Conservation (phyloP, 352 stramenopile species). For the Globisporangium mamillatum region DNA sequence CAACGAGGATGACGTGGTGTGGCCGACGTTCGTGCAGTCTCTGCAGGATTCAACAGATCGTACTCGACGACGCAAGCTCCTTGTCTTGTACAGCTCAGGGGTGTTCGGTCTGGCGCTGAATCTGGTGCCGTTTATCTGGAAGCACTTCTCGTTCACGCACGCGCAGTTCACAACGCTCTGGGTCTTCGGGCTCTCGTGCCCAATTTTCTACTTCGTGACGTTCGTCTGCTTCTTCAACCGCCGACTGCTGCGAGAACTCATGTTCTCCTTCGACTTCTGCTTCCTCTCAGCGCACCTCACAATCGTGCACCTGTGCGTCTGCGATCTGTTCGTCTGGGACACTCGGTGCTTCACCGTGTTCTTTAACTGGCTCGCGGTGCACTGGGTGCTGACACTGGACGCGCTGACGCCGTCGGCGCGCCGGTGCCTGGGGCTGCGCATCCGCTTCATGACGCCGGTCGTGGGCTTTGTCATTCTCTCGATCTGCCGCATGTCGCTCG, state of each 20-base stretch:
- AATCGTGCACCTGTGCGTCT: constrained; percentile 17
- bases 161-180: background rate
- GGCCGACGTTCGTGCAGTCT: background rate
- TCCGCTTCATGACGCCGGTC: background rate
- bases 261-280: constrained; percentile 26
- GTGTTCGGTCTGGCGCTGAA: background rate
- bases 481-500: background rate
- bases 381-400: constrained; percentile 23
- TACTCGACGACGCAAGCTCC: background rate
- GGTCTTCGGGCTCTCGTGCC: background rate
- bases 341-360: background rate
- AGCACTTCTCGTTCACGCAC: background rate
- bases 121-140: constrained; percentile 2
- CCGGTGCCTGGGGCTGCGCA: constrained; percentile 10
- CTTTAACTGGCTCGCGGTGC: constrained; percentile 20
- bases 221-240: constrained; percentile 6
- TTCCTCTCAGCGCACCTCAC: constrained; percentile 27
- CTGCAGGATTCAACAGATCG: background rate
- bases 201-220: background rate
- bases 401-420: constrained; percentile 20
- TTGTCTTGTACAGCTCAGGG: background rate
- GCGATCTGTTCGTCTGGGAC: constrained; percentile 24
- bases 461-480: background rate
- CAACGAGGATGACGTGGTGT: background rate
- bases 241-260: background rate